Conservation (phyloP, 1,284 basidiomycete species). For the Rhodotorula glutinis region DNA sequence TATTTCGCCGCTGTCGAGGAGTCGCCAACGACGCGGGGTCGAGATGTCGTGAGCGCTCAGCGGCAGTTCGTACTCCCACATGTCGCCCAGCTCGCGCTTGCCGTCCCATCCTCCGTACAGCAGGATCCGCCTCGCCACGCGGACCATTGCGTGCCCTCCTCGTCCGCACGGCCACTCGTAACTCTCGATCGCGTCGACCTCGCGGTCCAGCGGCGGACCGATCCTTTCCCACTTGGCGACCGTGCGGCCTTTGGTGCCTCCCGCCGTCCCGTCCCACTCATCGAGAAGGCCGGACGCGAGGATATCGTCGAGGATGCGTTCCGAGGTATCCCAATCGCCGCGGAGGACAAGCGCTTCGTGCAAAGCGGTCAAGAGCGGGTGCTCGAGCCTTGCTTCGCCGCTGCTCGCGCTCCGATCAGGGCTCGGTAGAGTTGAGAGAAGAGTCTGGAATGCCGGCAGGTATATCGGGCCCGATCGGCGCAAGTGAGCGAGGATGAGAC, state of each 20-base stretch:
- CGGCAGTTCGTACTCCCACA: slow-evolving; percentile 48
- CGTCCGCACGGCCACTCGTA: slow-evolving; percentile 39
- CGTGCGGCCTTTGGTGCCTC: slow-evolving; percentile 6
- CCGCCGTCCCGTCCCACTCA: slow-evolving; percentile 24
- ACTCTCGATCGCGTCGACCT: slow-evolving; percentile 18
- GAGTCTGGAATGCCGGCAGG: slow-evolving; percentile 41
- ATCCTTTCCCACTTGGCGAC: slow-evolving; percentile 4
- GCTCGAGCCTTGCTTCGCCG: slow-evolving; percentile 41
- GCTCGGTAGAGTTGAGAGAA: slow-evolving; percentile 10
- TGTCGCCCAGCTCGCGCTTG: slow-evolving; percentile 45
- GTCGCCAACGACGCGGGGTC: slow-evolving; percentile 1
- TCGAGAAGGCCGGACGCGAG: slow-evolving; percentile 33
- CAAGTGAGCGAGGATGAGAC: slow-evolving; percentile 48
- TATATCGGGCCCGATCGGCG: slow-evolving; percentile 42
- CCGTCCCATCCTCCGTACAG: slow-evolving; percentile 50
- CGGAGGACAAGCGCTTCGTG: slow-evolving; percentile 44
- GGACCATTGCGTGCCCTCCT: slow-evolving; percentile 48
- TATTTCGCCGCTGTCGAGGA: not conserved
- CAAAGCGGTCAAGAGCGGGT: slow-evolving; percentile 45
- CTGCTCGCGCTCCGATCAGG: not conserved
- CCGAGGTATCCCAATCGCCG: slow-evolving; percentile 46
- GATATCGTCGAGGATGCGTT: slow-evolving; percentile 41
- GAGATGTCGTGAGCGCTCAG: not conserved
- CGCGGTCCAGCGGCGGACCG: not conserved
- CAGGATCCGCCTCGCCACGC: slow-evolving; percentile 44